Conservation (phyloP, 1,284 basidiomycete genomes). For the Malassezia pachydermatis region DNA sequence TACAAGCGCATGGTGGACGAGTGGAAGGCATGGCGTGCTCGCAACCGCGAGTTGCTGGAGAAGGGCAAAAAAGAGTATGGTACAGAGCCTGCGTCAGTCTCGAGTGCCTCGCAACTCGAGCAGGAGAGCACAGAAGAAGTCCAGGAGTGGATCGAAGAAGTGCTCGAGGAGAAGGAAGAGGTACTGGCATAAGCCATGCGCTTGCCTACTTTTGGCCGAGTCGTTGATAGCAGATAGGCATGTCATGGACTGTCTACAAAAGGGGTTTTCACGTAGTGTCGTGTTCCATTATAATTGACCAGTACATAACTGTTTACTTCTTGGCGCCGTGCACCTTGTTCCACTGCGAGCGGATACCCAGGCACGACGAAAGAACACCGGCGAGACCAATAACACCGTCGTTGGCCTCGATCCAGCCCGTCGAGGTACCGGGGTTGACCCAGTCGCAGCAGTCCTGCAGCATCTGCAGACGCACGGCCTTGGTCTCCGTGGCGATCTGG, state of each 20-base stretch:
- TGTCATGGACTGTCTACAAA: too few relatives aligned
- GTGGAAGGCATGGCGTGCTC: conserved; percentile 83
- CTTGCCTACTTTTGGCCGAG: too few relatives aligned
- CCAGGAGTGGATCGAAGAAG: conserved; percentile 48
- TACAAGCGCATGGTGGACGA: conserved; percentile 88
- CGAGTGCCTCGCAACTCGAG: conserved; percentile 31
- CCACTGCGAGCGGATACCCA: conserved; percentile 46
- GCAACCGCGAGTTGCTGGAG: conserved; percentile 30
- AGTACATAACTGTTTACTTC: too few relatives aligned
- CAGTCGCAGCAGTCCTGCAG: conserved; percentile 70
- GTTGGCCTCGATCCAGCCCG: conserved; percentile 68
- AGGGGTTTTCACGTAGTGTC: too few relatives aligned
- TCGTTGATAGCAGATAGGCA: too few relatives aligned
- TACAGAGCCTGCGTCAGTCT: conserved; percentile 16
- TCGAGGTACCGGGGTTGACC: conserved; percentile 75
- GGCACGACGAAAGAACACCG: conserved; percentile 36
- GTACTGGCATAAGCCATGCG: conserved; percentile 1
- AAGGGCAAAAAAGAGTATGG: conserved; percentile 29
- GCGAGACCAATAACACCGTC: conserved; percentile 57
- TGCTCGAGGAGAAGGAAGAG: conserved; percentile 47
- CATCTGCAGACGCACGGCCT: conserved; percentile 64
- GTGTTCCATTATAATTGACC: too few relatives aligned
- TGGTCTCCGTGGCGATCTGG: conserved; percentile 59
- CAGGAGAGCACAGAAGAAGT: conserved; percentile 43
- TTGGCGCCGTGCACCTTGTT: conserved; percentile 43